Conservation (phyloP, 306 rosid species). For the Crataegus laevigata region DNA sequence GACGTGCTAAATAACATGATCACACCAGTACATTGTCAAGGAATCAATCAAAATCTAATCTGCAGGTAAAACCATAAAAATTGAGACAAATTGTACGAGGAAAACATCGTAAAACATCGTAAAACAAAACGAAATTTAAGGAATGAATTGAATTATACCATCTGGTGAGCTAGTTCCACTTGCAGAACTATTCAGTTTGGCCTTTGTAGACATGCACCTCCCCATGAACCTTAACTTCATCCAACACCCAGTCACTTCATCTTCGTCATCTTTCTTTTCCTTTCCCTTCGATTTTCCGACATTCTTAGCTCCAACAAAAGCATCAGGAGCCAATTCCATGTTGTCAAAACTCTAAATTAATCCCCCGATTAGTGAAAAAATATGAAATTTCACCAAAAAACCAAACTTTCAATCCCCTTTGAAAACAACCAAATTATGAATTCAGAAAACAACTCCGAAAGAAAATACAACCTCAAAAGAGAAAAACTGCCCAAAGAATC, state of each 20-base stretch:
- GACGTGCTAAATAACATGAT: background rate
- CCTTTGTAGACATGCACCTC: slow-evolving; percentile 31
- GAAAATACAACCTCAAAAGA: background rate
- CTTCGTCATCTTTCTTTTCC: slow-evolving; percentile 20
- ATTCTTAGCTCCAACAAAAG: slow-evolving; percentile 10
- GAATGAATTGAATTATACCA: slow-evolving; percentile 19
- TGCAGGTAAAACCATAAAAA: background rate
- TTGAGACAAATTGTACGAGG: background rate
- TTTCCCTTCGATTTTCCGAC: slow-evolving; percentile 22
- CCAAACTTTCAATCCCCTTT: slow-evolving; percentile 2
- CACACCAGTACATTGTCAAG: background rate
- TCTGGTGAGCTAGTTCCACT: slow-evolving; percentile 9
- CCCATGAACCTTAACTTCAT: slow-evolving; percentile 29
- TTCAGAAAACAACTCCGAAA: background rate
- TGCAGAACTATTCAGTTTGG: slow-evolving; percentile 18
- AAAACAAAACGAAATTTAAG: background rate
- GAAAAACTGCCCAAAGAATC: slow-evolving; percentile 3
- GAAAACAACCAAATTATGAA: slow-evolving; percentile 2
- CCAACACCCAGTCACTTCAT: slow-evolving; percentile 28
- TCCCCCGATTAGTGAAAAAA: background rate
- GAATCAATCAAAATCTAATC: background rate
- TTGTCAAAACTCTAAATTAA: slow-evolving; percentile 14
- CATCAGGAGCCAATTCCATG: slow-evolving; percentile 29
- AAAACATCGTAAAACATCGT: background rate
- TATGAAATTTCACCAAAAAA: slow-evolving; percentile 11